These are phyloP conservation scores for Simplicillium sp. DNA, from an alignment of 2,329 filamentous ascomycete species.

Conservation along the genomic window DNA sequence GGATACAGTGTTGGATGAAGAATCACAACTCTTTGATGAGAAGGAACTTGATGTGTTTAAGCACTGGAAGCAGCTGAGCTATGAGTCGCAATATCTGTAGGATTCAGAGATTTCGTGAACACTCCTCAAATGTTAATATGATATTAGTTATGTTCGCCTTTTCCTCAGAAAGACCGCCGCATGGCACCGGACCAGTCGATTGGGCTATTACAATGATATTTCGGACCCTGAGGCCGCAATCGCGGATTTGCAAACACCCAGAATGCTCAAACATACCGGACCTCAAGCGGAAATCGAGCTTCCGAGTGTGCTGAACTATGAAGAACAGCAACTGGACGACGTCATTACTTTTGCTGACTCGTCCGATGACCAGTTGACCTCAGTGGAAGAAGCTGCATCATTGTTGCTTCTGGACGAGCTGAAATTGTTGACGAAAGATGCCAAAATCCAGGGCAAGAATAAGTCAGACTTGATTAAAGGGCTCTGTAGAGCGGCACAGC, in stretches of 20 bases:
- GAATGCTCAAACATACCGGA: constrained; percentile 39
- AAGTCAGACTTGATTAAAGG: constrained; percentile 71
- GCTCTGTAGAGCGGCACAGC: constrained; percentile 63
- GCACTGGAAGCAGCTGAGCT: constrained; percentile 63
- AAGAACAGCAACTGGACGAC: constrained; percentile 37
- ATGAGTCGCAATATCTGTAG: constrained; percentile 86
- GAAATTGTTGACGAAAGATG: constrained; percentile 74
- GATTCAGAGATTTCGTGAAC: constrained; percentile 16
- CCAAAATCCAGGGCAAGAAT: constrained; percentile 77
- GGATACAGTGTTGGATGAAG: constrained; percentile 81
- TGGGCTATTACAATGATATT: constrained; percentile 79
- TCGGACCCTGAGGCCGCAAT: constrained; percentile 61
- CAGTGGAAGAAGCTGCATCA: constrained; percentile 73
- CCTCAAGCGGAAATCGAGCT: constrained; percentile 8
- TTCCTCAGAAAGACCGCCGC: constrained; percentile 86
- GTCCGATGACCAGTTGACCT: constrained; percentile 63
- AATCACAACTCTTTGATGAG: constrained; percentile 76
- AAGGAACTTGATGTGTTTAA: constrained; percentile 69
- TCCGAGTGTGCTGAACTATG: constrained; percentile 22
- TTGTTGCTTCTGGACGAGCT: constrained; percentile 82
- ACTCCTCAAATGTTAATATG: constrained; percentile 6
- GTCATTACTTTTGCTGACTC: constrained; percentile 72
- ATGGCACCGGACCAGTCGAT: constrained; percentile 74
- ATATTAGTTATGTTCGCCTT: constrained; percentile 70
- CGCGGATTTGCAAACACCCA: constrained; percentile 47